Conservation (phyloP, 768 basidiomycete species). For the Hydnum rufescens region DNA sequence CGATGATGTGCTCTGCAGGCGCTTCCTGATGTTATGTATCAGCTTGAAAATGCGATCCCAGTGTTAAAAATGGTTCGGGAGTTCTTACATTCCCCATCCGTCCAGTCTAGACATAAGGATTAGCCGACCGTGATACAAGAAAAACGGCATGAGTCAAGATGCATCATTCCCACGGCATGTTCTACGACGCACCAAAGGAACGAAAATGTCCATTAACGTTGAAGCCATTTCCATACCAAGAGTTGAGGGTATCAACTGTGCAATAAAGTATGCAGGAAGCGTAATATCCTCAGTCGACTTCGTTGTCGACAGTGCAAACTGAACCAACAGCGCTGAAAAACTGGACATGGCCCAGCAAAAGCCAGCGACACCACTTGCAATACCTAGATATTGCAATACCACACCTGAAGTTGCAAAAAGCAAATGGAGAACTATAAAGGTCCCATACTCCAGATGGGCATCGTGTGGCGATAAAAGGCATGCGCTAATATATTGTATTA, state of each 20-base stretch:
- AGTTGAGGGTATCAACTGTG: slow-evolving; percentile 33
- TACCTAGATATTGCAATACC: slow-evolving; percentile 33
- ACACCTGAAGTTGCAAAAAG: slow-evolving; percentile 37
- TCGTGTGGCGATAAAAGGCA: neutral
- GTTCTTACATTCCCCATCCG: slow-evolving; percentile 37
- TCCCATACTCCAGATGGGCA: slow-evolving; percentile 32
- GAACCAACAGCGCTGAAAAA: slow-evolving; percentile 34
- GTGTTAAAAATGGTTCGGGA: neutral
- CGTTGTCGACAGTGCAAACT: slow-evolving; percentile 15
- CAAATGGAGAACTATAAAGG: slow-evolving; percentile 36
- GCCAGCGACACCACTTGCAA: slow-evolving; percentile 63
- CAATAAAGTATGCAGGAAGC: slow-evolving; percentile 33
- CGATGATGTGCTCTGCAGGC: slow-evolving; percentile 78
- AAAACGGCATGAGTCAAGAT: too few species aligned
- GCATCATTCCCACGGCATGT: too few species aligned
- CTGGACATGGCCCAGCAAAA: slow-evolving; percentile 43
- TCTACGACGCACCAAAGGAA: slow-evolving; percentile 52
- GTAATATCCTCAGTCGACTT: neutral
- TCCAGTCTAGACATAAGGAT: slow-evolving; percentile 36
- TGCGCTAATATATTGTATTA: slow-evolving; percentile 26
- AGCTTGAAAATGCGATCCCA: neutral
- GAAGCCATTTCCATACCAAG: slow-evolving; percentile 37
- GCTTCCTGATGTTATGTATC: slow-evolving; percentile 27
- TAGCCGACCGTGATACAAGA: too few species aligned
- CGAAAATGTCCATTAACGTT: slow-evolving; percentile 66